Evolutionary conservation across 345 rosid genomes (phyloP).

Genomic region (Microthlaspi erraticum): DNA sequence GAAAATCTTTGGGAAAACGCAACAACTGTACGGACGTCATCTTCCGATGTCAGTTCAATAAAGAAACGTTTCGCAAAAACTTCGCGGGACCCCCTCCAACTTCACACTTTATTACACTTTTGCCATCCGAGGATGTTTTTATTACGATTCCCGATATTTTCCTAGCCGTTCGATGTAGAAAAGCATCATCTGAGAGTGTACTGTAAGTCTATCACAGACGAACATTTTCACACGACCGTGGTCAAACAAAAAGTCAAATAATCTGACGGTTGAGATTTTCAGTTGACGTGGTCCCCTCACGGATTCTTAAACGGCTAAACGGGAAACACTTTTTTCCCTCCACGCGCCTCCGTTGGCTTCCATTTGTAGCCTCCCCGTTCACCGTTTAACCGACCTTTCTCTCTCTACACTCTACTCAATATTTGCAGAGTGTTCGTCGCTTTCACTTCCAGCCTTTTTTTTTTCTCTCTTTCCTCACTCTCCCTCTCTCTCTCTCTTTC

Average conservation of each 20-base stretch:
- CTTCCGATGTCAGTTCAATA: conserved; percentile 23
- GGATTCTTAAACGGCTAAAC: conserved; percentile 23
- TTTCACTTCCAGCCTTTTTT: conserved; percentile 45
- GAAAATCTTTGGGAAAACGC: conserved; percentile 31
- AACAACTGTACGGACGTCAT: conserved; percentile 40
- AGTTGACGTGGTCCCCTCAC: conserved; percentile 26
- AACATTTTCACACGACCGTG: not conserved
- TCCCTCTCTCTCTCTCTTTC: conserved; percentile 22
- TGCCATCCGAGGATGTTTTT: not conserved
- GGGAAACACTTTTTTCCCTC: conserved; percentile 14
- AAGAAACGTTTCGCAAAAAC: not conserved
- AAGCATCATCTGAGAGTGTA: not conserved
- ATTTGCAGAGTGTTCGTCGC: conserved; percentile 44
- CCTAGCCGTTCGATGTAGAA: conserved; percentile 33
- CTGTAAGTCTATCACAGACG: not conserved
- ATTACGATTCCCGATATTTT: not conserved
- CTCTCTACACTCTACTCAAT: conserved; percentile 38
- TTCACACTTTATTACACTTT: conserved; percentile 6
- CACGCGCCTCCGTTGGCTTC: conserved; percentile 47
- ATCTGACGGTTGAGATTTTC: conserved; percentile 36
- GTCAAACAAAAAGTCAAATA: conserved; percentile 3
- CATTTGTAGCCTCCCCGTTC: conserved; percentile 40
- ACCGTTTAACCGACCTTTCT: conserved; percentile 38
- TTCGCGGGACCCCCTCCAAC: conserved; percentile 21
- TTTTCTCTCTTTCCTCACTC: not conserved